Evolutionary conservation across 805 yeast species (phyloP), one percentile per base, ranked within the genome.

Genomic region (Saccharomycopsis javanensis): DNA sequence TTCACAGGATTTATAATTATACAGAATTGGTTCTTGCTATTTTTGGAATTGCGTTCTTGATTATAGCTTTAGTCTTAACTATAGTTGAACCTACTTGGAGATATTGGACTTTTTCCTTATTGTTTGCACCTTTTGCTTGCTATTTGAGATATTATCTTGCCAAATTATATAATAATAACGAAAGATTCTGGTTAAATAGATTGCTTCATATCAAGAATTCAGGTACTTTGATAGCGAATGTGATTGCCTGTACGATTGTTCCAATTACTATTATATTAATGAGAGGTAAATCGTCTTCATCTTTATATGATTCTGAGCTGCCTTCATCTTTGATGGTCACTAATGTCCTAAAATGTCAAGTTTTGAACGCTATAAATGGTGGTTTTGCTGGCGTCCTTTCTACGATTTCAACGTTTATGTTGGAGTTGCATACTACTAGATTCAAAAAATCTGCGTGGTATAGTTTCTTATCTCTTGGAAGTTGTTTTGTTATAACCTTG

Each of bases 321-420:
- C 31, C 61, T 13, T 42, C 51, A 8, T 30, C 30, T 2, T 23
- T 45, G 16, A n/a, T 54, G 3, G 69, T 76, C 0, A 62, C 67
- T 7, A 64, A 66, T 3, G 28, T 61, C 0, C 59, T 77, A 4
- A 65, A 73, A 0, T 81, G 87, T 60, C 81, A 79, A 42, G 78
- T 81, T 3, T 64, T 84, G 0, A 60, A 63, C 6, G 90, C 85
- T 0, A 65, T 86, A 1, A 73, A 71, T 18, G 79, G 80, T 62
- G 95, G 96, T 0, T 82, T 79, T 58, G 82, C 88, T 65, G 95
- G 91, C 0, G 76, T 80, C 2, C 68, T 85, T 54, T 81, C 88
- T 42, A 87, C 97, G 0, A 79, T 88, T 42, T 83, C 92, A 56
- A 86, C 96, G 0, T 86, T 89, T 63, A 76, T 86, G 7, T 81